phyloP scores from a whole-genome alignment of 352 stramenopile species.

The Phytophthora macrochlamydospora region DNA sequence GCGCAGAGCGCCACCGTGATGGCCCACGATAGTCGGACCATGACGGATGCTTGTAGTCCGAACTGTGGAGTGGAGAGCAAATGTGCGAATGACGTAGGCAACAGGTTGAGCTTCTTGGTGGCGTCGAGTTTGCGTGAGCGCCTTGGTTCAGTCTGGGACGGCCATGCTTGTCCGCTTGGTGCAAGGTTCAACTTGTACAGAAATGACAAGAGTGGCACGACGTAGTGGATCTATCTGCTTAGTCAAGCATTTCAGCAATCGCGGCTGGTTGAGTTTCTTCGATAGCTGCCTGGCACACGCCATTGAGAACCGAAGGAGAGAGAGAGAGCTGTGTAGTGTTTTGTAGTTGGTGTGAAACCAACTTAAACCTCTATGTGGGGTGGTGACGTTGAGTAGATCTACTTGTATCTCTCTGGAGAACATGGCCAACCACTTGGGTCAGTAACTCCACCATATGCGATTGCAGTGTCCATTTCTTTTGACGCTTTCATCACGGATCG shows the following conservation, averaged over 20 bases:
- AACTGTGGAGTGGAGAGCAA: slow-evolving; percentile 12
- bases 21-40: slow-evolving; percentile 33
- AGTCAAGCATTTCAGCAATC: no score
- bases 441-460: neutral
- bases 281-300: no score
- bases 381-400: neutral
- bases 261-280: no score
- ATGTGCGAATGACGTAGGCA: slow-evolving; percentile 22
- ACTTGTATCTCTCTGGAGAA: neutral
- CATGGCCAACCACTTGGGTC: neutral
- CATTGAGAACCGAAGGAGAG: no score
- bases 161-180: neutral
- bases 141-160: neutral
- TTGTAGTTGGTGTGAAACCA: no score
- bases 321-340: no score
- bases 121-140: neutral
- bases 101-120: neutral
- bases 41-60: slow-evolving; percentile 3
- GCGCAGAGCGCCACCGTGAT: slow-evolving; percentile 29
- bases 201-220: no score
- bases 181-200: no score
- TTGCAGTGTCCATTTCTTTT: neutral
- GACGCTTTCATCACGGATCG: neutral
- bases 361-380: no score
- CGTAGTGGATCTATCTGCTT: no score